These are phyloP conservation scores for Saccharomycopsis sp. DNA, from an alignment of 805 yeast genomes.

Conservation along the genomic window DNA sequence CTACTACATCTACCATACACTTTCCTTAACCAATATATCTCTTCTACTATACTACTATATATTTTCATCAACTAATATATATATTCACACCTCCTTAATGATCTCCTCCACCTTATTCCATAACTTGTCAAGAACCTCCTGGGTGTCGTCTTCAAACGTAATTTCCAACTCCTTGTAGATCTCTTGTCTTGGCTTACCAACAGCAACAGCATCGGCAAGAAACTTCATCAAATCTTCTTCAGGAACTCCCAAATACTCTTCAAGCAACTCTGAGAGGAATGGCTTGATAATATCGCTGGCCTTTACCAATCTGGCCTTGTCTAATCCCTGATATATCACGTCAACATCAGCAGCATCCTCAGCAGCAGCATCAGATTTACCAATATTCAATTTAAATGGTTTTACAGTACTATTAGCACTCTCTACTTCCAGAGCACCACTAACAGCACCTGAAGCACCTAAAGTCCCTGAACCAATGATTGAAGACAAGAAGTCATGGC, in stretches of 20 bases:
- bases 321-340: background rate
- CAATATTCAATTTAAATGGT: background rate
- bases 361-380: constrained; percentile 6
- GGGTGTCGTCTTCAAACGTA: constrained; percentile 45
- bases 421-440: no score
- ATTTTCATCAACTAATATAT: background rate
- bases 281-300: constrained; percentile 27
- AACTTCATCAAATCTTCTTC: constrained; percentile 46
- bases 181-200: constrained; percentile 27
- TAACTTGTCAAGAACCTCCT: constrained; percentile 35
- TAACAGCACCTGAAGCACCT: background rate
- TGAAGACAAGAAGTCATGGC: constrained; percentile 22
- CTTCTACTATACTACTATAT: no score
- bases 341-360: constrained; percentile 6
- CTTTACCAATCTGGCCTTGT: constrained; percentile 19
- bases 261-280: constrained; percentile 39
- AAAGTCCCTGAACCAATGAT: constrained; percentile 6
- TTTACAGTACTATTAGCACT: background rate
- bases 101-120: constrained; percentile 25
- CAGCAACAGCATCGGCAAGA: constrained; percentile 34
- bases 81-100: background rate
- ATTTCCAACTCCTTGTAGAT: constrained; percentile 43
- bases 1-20: no score
- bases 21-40: no score
- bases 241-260: constrained; percentile 45